Percentiles rank a stretch among this genome's conserved stretches.
Evolutionary conservation across 192 early-diverging fungal genomes (phyloP).

Genomic region (Gonapodya prolifera): DNA sequence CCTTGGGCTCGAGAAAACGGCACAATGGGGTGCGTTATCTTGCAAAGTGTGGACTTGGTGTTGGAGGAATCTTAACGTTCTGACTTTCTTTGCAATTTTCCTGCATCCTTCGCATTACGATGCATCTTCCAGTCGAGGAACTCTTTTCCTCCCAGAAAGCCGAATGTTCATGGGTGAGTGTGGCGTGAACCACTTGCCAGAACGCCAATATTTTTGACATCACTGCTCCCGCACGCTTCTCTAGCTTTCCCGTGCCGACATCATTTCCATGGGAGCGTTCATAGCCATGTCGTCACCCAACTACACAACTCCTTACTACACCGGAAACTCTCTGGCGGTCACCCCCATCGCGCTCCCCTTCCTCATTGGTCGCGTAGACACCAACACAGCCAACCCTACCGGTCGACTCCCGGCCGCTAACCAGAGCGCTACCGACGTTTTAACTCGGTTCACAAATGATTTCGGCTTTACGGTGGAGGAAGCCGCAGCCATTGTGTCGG

Average conservation of each 20-base stretch:
- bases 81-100: too few relatives aligned
- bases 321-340: not conserved
- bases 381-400: not conserved
- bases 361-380: not conserved
- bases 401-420: not conserved
- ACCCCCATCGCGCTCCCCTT: not conserved
- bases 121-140: too few relatives aligned
- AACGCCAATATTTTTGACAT: too few relatives aligned
- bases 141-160: too few relatives aligned
- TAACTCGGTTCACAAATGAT: not conserved
- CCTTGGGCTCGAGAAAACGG: too few relatives aligned
- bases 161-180: too few relatives aligned
- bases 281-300: not conserved
- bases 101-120: too few relatives aligned
- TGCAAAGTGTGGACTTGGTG: too few relatives aligned
- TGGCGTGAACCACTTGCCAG: too few relatives aligned
- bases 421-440: not conserved
- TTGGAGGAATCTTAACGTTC: too few relatives aligned
- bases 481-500: not conserved
- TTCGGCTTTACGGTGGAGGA: not conserved
- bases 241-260: not conserved
- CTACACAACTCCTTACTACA: not conserved
- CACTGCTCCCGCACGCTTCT: not conserved
- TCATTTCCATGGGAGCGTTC: not conserved
- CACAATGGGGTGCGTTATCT: too few relatives aligned